phyloP scores from a whole-genome alignment of 371 early-diverging fungal genomes.

The Apophysomyces trapeziformis region DNA sequence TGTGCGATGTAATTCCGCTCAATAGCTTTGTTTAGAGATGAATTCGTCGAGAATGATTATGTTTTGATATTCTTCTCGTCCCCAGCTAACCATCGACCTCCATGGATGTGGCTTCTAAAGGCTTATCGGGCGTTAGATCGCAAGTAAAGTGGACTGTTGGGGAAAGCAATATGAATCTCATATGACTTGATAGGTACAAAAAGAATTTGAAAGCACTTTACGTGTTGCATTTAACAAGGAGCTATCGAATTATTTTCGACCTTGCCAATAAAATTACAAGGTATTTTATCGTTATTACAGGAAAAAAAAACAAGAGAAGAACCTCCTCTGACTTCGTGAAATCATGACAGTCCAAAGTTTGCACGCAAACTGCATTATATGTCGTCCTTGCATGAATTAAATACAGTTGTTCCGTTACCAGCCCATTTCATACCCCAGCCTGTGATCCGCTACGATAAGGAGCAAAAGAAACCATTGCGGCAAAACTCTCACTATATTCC shows the following conservation, averaged over 20 bases:
- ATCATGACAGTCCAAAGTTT: slow-evolving; percentile 83
- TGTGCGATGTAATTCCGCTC: not conserved
- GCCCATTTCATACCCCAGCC: slow-evolving; percentile 80
- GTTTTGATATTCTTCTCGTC: slow-evolving; percentile 85
- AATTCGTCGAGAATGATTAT: slow-evolving; percentile 88
- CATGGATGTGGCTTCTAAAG: slow-evolving; percentile 84
- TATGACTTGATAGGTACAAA: slow-evolving; percentile 67
- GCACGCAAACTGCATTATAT: slow-evolving; percentile 85
- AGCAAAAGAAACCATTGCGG: not conserved
- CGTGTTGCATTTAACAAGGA: slow-evolving; percentile 76
- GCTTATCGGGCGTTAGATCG: slow-evolving; percentile 81
- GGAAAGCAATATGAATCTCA: not conserved
- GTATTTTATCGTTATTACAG: slow-evolving; percentile 14
- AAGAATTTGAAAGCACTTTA: slow-evolving; percentile 92
- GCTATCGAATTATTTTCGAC: slow-evolving; percentile 47
- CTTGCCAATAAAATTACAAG: slow-evolving; percentile 50
- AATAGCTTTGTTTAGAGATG: slow-evolving; percentile 44
- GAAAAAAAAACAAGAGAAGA: not conserved
- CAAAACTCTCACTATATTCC: slow-evolving; percentile 13
- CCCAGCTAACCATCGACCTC: slow-evolving; percentile 77
- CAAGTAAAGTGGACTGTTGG: slow-evolving; percentile 53
- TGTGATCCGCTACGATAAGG: slow-evolving; percentile 69
- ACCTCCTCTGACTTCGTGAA: slow-evolving; percentile 4
- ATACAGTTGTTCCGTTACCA: slow-evolving; percentile 66
- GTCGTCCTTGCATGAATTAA: slow-evolving; percentile 71